Conservation (phyloP, 108 stramenopile species). For the Skeletonema costatum region DNA sequence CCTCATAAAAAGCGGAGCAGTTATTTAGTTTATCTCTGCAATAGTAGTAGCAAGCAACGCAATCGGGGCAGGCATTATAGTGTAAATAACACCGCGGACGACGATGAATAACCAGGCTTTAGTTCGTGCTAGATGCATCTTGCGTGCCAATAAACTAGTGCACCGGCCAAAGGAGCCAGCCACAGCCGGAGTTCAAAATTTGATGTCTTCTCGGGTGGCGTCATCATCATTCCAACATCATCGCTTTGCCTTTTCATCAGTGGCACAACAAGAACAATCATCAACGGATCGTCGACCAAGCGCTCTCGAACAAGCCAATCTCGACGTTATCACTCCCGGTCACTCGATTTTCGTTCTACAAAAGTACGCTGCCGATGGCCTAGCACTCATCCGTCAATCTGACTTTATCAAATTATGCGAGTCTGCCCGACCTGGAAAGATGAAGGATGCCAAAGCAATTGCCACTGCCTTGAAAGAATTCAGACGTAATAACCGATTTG, state of each 20-base stretch:
- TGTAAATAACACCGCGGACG: background rate
- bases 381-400: constrained; percentile 31
- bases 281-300: constrained; percentile 11
- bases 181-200: constrained; percentile 2
- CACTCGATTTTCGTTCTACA: constrained; percentile 45
- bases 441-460: constrained; percentile 45
- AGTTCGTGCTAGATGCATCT: constrained; percentile 16
- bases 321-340: constrained; percentile 40
- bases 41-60: background rate
- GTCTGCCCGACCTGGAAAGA: constrained; percentile 38
- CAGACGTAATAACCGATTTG: constrained; percentile 39
- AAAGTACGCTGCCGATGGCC: constrained; percentile 27
- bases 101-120: constrained; percentile 33
- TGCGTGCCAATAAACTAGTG: constrained; percentile 6
- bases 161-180: background rate
- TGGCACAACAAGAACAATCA: background rate
- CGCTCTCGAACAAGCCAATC: constrained; percentile 53
- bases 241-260: background rate
- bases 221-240: background rate
- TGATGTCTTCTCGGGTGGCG: background rate
- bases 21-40: too few relatives aligned
- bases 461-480: constrained; percentile 45
- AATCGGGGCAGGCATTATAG: background rate
- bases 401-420: constrained; percentile 39
- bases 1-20: too few relatives aligned